Evolutionary conservation across 2,329 filamentous ascomycete species (phyloP).

Genomic region (Colletotrichum navitas): DNA sequence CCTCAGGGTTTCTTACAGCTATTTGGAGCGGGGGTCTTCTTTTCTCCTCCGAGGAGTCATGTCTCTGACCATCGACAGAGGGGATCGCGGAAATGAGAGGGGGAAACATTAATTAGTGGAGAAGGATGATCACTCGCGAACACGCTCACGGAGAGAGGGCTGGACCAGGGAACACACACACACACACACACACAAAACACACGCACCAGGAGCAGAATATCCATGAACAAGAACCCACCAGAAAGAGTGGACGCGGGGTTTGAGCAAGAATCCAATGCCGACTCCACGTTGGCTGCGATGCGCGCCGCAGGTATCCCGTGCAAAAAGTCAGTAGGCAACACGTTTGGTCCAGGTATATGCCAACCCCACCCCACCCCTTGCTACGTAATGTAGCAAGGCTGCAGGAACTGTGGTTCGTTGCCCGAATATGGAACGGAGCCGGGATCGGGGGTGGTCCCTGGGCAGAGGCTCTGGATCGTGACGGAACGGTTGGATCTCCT

Average conservation of each 20-base stretch:
- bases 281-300: constrained; percentile 24
- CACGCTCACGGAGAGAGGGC: background rate
- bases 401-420: constrained; percentile 40
- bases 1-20: background rate
- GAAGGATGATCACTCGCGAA: background rate
- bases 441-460: constrained; percentile 16
- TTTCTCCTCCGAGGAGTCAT: background rate
- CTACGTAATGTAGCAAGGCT: constrained; percentile 30
- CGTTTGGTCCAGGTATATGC: too few species aligned
- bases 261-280: constrained; percentile 10
- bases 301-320: background rate
- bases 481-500: constrained; percentile 30
- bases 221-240: constrained; percentile 1
- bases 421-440: constrained; percentile 19
- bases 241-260: background rate
- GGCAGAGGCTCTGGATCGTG: constrained; percentile 37
- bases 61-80: background rate
- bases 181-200: background rate
- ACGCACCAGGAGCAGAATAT: background rate
- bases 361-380: too few species aligned
- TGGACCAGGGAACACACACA: background rate
- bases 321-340: background rate
- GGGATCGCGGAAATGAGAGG: background rate
- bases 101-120: constrained; percentile 12
- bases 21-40: background rate